Base-by-base conservation (phyloP, 2,329 filamentous ascomycete genomes). In the Sclerotinia trifoliorum region DNA sequence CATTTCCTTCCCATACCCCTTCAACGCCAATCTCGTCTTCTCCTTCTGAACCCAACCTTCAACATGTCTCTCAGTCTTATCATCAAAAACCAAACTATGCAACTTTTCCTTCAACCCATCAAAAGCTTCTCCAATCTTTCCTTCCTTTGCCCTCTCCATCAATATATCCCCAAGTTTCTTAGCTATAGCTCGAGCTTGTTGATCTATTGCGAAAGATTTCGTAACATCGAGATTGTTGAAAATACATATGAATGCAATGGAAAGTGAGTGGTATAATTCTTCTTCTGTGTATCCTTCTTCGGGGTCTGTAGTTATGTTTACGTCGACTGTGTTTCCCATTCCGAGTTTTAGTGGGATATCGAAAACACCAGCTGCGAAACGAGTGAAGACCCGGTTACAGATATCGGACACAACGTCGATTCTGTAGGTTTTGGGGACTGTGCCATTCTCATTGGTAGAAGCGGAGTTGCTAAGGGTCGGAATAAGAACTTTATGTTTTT, bases 351-450 rank as follows among this genome's bases (percentile, higher is more conserved):
- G 74, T 1, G 84, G 83, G 10, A 86, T 77, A 21, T 80, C 81
- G 72, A 85, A 85, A 65, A 85, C 74, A 56, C 81, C 80, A 17
- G 84, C 80, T 4, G 82, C 83, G 68, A 85, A 85, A 73, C 84
- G 82, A 19, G 84, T 81, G 54, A 83, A 82, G 4, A 82, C 82
- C 4, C 85, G 73, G 70, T 85, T 85, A 44, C 83, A 83, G 64
- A 86, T 78, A n/a, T 86, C 84, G 70, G 83, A 80, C 44, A 84
- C 84, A 83, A 93, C 81, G 72, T 94, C 91, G 51, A 92, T 83
- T 68, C 84, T 82, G 48, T 71, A 70, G 4, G 54, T 52, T 15
- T 32, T 55, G n/a, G 5, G 42, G 17, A 7, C 8, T 2, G 49
- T 17, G 2, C 55, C 35, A 21, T 42, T 48, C 8, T 19, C 35